Evolutionary conservation across 495 filamentous ascomycete genomes (phyloP), one percentile per base, ranked within the genome.

Genomic region (Parathielavia hyrcaniae): DNA sequence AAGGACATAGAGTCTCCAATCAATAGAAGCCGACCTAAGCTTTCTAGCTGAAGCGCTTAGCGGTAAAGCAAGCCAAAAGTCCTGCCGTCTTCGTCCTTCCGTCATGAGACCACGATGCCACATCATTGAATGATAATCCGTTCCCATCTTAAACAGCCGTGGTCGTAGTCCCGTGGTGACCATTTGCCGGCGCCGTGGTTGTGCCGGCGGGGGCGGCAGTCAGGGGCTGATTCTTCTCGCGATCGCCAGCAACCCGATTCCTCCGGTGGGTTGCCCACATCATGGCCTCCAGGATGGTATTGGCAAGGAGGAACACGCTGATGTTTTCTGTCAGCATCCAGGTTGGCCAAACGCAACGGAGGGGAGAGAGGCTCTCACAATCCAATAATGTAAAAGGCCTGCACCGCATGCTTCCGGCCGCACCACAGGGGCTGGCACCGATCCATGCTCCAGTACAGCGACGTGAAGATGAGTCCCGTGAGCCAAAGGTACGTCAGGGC

Each of bases 181-280:
- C 49, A 38, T 58, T 20, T 1, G 56, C 30, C 5, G 10, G 39
- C 0, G 12, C 56, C 0, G 56, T 35, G 5, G 49, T 41, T 1
- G 55, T 40, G 19, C 26, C 26, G 2, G 3, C 49, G 16, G 41
- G 41, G 4, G 40, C 36, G 13, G 57, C 43, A 5, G 49, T 41
- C 48, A 58, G 20, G 13, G 56, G 49, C 78, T 80, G 30, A 44
- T 53, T 20, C 63, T 61, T 1, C 63, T 71, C 4, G 73, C 74
- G 14, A 67, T 83, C n/a, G 63, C 76, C 26, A 74, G 68, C 19
- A 73, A 73, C 2, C 69, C 76, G 53, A 70, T 77, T 19, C 74
- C 84, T 50, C 65, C 86, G 41, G 55, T 60, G 0, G 67, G 72
- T 13, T 4, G 64, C 61, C 67, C 67, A 69, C 65, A 69, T 68